phyloP scores from a whole-genome alignment of 257 asterid species.

The Galeopsis tetrahit region DNA sequence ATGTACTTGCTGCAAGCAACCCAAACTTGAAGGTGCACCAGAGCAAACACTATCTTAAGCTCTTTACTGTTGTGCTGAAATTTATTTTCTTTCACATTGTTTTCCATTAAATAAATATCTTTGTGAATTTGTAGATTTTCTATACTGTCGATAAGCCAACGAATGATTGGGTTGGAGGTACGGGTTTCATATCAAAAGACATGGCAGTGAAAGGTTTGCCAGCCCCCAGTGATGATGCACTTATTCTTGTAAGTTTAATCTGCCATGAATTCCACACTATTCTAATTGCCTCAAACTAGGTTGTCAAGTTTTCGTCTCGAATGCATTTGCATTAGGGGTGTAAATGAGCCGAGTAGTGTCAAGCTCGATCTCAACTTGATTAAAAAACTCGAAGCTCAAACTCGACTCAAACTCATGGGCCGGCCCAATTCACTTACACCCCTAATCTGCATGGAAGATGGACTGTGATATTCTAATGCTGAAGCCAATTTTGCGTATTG shows the following conservation, averaged over 20 bases:
- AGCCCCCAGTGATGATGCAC: constrained; percentile 76
- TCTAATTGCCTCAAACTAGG: constrained; percentile 5
- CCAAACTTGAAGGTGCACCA: constrained; percentile 80
- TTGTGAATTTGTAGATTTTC: constrained; percentile 56
- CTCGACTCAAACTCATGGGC: too few relatives aligned
- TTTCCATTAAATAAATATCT: constrained; percentile 11
- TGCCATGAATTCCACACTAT: constrained; percentile 28
- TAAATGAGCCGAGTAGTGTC: too few relatives aligned
- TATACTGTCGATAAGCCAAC: constrained; percentile 93
- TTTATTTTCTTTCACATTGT: background rate
- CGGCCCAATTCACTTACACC: too few relatives aligned
- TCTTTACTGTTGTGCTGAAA: background rate
- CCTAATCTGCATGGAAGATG: constrained; percentile 6
- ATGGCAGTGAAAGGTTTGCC: constrained; percentile 92
- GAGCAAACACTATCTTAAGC: constrained; percentile 25
- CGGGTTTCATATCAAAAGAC: constrained; percentile 80
- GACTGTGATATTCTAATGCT: background rate
- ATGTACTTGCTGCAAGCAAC: constrained; percentile 74
- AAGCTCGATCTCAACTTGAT: too few relatives aligned
- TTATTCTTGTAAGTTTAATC: constrained; percentile 76
- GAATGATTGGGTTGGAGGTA: constrained; percentile 87
- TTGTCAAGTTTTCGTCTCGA: constrained; percentile 18
- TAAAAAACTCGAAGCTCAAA: too few relatives aligned
- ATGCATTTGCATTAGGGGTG: background rate
- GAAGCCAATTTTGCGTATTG: background rate